Base-by-base conservation (phyloP, 371 early-diverging fungal species). In the Circinella minor region DNA sequence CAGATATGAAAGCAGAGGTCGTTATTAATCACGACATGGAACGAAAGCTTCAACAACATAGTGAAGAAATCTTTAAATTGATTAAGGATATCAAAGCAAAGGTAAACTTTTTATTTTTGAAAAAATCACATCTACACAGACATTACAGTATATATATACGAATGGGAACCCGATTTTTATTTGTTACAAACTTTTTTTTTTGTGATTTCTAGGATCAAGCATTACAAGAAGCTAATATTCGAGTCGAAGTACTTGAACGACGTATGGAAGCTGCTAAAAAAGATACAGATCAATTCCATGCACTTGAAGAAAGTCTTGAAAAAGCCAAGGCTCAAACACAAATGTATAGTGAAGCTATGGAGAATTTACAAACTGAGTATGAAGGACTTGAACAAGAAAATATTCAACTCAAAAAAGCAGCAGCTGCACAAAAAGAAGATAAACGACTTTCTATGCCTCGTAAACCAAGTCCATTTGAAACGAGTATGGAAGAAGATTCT, bases 181-280 rank as follows among this genome's bases (percentile, higher is more conserved):
- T 38, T 15, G 18, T 17, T 8, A 11, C 61, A 38, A 14, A 36
- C 61, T 0, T 37, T 15, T 9, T 36, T 47, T 18, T 36, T 55
- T 66, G 14, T n/a, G 4, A 7, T 47, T 36, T 43, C 49, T 68
- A 80, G 86, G 93, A 95, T 51, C 90, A 94, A 84, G 72, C 80
- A 7, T 73, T 95, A 39, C 91, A 93, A 73, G 95, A 97, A 76
- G 75, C 85, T 5, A 72, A 75, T 18, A 90, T 95, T 48, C 91
- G 91, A 74, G 87, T 95, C 7, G 94, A 93, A 60, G 70, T 94
- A 66, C 84, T 95, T 7, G 93, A 93, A 69, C 92, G 89, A 76
- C 89, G 93, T 20, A 88, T 89, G 74, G 92, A 92, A 63, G 69
- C 77, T 13, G 85, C 88, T 49, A 88, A 88, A 71, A 88, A 90